Evolutionary conservation across 1,284 basidiomycete species (phyloP).

Genomic region (Amylostereum areolatum): DNA sequence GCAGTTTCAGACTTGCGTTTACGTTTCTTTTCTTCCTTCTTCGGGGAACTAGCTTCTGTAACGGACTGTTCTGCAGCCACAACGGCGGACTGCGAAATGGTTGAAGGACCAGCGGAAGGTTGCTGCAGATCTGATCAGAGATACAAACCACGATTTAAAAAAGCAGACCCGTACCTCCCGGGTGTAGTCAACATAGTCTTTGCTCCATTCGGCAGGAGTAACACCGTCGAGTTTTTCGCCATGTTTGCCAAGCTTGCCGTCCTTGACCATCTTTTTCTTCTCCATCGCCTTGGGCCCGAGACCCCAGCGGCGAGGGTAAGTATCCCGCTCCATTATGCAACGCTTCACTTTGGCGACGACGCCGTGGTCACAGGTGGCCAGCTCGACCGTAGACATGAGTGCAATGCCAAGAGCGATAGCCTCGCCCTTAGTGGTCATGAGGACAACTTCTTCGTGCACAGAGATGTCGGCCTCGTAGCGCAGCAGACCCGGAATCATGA

Average conservation of each 20-base stretch:
- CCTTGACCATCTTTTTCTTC: conserved; percentile 98
- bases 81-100: conserved; percentile 19
- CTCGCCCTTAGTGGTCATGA: conserved; percentile 99
- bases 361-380: conserved; percentile 97
- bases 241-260: conserved; percentile 94
- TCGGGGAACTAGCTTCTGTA: conserved; percentile 35
- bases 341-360: conserved; percentile 99
- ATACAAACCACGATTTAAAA: background rate
- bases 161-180: conserved; percentile 38
- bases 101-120: conserved; percentile 40
- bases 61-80: conserved; percentile 19
- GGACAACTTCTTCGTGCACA: conserved; percentile 93
- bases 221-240: conserved; percentile 89
- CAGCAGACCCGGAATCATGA: conserved; percentile 98
- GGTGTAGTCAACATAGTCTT: conserved; percentile 90
- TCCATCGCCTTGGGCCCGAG: conserved; percentile 94
- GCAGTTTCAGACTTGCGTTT: conserved; percentile 64
- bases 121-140: conserved; percentile 23
- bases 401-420: conserved; percentile 96
- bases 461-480: conserved; percentile 97
- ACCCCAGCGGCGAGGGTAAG: conserved; percentile 97
- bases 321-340: conserved; percentile 99
- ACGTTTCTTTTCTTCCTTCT: conserved; percentile 68
- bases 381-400: conserved; percentile 99
- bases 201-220: conserved; percentile 89